Evolutionary conservation across 2,329 filamentous ascomycete genomes (phyloP).

Genomic region (Beauveria rudraprayagi): DNA sequence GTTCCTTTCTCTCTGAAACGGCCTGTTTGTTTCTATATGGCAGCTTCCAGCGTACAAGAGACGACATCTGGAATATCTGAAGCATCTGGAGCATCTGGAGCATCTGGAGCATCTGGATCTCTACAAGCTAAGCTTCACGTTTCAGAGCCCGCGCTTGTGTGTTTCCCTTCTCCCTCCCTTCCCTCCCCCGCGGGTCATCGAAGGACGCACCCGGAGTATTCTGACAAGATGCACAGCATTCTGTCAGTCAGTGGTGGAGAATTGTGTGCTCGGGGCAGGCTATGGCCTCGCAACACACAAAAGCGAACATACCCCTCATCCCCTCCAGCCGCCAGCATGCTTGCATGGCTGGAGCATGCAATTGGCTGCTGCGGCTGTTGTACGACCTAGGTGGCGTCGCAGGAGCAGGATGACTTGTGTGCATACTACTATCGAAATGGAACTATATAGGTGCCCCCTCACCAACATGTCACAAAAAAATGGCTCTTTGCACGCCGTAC

Average conservation of each 20-base stretch:
- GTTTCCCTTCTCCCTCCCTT: not conserved
- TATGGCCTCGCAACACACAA: not conserved
- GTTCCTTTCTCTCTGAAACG: not conserved
- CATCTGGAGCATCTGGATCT: not conserved
- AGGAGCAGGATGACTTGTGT: slow-evolving; percentile 8
- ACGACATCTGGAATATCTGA: not conserved
- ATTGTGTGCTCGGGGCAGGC: slow-evolving; percentile 4
- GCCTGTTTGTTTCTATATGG: not conserved
- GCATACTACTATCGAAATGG: slow-evolving; percentile 10
- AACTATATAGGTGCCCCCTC: slow-evolving; percentile 11
- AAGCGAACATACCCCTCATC: not conserved
- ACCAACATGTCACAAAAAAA: slow-evolving; percentile 11
- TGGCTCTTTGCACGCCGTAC: slow-evolving; percentile 2
- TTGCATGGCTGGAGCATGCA: not conserved
- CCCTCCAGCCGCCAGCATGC: slow-evolving; percentile 7
- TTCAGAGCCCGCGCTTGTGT: slow-evolving; percentile 6
- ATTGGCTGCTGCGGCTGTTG: slow-evolving; percentile 8
- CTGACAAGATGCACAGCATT: slow-evolving; percentile 11
- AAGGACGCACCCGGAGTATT: slow-evolving; percentile 11
- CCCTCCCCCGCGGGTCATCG: slow-evolving; percentile 3
- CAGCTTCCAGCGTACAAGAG: not conserved
- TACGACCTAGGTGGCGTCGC: slow-evolving; percentile 8
- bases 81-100: not conserved
- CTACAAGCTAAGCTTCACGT: not conserved
- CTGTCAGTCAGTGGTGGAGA: slow-evolving; percentile 9